Base-by-base conservation (phyloP, 2,329 filamentous ascomycete genomes). In the Ascochyta fabae region DNA sequence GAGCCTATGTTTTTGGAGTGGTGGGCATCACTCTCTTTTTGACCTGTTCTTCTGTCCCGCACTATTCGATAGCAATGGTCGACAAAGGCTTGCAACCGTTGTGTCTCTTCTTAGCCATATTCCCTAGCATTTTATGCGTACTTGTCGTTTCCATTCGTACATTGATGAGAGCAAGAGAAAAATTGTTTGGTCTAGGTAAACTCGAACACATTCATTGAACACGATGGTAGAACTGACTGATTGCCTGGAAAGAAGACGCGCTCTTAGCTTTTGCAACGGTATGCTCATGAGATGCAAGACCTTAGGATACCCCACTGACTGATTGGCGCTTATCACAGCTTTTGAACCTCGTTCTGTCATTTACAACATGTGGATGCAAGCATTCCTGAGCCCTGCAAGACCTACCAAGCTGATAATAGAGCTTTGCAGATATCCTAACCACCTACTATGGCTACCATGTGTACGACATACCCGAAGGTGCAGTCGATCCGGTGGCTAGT, bases 391-490 rank as follows among this genome's bases (percentile, higher is more conserved):
- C 9, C 4, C 27, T 10, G 10, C 10, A 29, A 12, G 9, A 12
- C 27, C 1, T 29, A 3, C 27, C 4, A 7, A 35, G 29, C 29
- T 45, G 13, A 45, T 10, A 19, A 8, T 5, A 8, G 12, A 2
- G 12, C 10, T 19, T 22, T 9, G 5, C 10, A 59, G 56, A 59
- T 23, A 49, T 59, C 5, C 34, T 56, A 9, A 49, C 52, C 10
- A 13, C 48, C 1, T 59, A 59, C 40, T 60, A 58, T 42, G 63
- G 60, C n/a, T 65, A 66, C 27, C 61, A 59, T 38, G 40, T 23
- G 22, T 42, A 39, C 23, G 56, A 64, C 19, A 64, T 66, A 6
- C 63, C 61, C 1, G 31, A 50, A 27, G 57, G 57, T 8, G 57
- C 55, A 10, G 40, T 65, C 4, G 41, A 65, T 35, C 44, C 33